Evolutionary conservation across 2,329 filamentous ascomycete species (phyloP).

Genomic region (Tricladium varicosporioides): DNA sequence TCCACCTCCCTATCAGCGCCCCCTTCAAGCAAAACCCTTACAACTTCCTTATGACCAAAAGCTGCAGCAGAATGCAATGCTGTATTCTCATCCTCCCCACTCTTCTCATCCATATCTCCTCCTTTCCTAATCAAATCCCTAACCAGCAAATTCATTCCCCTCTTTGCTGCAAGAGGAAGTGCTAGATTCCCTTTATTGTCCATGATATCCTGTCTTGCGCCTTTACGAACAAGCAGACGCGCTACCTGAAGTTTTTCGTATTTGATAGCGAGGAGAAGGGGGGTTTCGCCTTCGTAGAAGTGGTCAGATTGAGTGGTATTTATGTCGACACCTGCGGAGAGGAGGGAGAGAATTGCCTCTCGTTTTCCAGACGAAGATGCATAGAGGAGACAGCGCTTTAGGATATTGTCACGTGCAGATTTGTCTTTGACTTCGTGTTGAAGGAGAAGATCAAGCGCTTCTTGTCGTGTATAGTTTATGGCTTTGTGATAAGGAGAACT

Average conservation of each 20-base stretch:
- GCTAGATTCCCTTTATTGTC: slow-evolving; percentile 12
- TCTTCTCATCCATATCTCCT: slow-evolving; percentile 13
- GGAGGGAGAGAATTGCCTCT: too few relatives aligned
- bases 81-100: slow-evolving; percentile 18
- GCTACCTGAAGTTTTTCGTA: slow-evolving; percentile 8
- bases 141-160: slow-evolving; percentile 14
- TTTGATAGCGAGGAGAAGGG: slow-evolving; percentile 13
- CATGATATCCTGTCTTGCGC: slow-evolving; percentile 9
- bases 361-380: too few relatives aligned
- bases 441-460: too few relatives aligned
- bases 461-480: too few relatives aligned
- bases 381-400: too few relatives aligned
- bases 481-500: too few relatives aligned
- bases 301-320: background rate
- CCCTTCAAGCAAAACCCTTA: slow-evolving; percentile 13
- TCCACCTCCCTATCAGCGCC: background rate
- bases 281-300: background rate
- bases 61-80: slow-evolving; percentile 10
- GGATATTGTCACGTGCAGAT: too few relatives aligned
- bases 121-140: slow-evolving; percentile 13
- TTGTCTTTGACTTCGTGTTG: too few relatives aligned
- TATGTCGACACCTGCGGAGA: slow-evolving; percentile 10
- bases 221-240: slow-evolving; percentile 12
- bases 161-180: slow-evolving; percentile 10
- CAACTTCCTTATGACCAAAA: slow-evolving; percentile 12